phyloP scores from a whole-genome alignment of 2,329 filamentous ascomycete species.

The Polychaeton citri region DNA sequence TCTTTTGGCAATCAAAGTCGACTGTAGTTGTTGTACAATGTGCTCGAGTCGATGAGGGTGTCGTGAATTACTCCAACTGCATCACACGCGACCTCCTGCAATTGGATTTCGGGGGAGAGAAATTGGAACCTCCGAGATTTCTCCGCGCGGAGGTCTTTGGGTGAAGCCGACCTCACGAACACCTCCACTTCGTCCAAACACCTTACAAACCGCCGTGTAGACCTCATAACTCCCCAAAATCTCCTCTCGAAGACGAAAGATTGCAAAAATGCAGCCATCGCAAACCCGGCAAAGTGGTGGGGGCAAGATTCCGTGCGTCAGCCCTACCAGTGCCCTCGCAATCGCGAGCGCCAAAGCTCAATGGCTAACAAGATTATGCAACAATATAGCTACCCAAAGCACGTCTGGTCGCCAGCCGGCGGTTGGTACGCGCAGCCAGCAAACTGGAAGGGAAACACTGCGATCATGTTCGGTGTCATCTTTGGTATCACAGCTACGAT shows the following conservation, averaged over 20 bases:
- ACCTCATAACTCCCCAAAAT: too few species aligned
- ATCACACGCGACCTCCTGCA: background rate
- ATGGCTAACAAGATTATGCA: constrained; percentile 10
- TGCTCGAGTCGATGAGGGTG: too few species aligned
- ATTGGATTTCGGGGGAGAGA: background rate
- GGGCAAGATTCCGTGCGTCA: constrained; percentile 57
- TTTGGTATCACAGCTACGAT: constrained; percentile 53
- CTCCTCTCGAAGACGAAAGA: too few species aligned
- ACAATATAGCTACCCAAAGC: constrained; percentile 27
- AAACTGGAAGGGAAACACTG: constrained; percentile 93
- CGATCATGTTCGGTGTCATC: constrained; percentile 56
- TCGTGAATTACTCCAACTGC: too few species aligned
- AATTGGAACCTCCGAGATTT: background rate
- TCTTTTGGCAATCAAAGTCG: too few species aligned
- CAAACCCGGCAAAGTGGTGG: constrained; percentile 51
- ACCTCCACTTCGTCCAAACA: too few species aligned
- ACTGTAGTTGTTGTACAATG: too few species aligned
- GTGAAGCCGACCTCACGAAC: constrained; percentile 8
- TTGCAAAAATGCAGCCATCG: constrained; percentile 19
- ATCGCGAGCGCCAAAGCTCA: constrained; percentile 2
- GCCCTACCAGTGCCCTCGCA: background rate
- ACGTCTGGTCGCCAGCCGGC: constrained; percentile 97
- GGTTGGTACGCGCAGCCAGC: constrained; percentile 92
- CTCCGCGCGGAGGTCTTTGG: constrained; percentile 2
- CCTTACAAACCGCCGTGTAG: too few species aligned